A percentile compares a stretch with the other conserved stretches of the same genome.
Evolutionary conservation across 345 rosid species (phyloP).

Genomic region (Physaria fendleri): DNA sequence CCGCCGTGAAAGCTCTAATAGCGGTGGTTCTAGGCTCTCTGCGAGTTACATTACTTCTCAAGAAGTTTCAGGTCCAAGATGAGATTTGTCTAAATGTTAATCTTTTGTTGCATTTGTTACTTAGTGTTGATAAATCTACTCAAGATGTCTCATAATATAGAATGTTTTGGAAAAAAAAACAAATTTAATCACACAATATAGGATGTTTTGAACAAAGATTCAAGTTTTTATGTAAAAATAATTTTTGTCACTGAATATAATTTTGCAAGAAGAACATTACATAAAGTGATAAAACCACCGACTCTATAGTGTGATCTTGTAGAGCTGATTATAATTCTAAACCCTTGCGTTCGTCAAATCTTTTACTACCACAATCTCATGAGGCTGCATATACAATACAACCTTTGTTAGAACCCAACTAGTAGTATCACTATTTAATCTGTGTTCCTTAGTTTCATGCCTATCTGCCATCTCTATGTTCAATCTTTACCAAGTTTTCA

Average conservation of each 20-base stretch:
- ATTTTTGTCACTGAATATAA: too few species aligned
- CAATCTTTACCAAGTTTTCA: neutral
- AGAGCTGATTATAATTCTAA: constrained; percentile 4
- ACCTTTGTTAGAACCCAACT: constrained; percentile 13
- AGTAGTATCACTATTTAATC: neutral
- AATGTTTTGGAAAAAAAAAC: too few species aligned
- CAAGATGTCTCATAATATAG: too few species aligned
- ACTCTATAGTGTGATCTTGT: neutral
- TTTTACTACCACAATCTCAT: constrained; percentile 25
- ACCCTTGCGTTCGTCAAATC: constrained; percentile 29
- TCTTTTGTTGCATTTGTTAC: neutral
- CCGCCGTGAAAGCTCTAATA: constrained; percentile 31
- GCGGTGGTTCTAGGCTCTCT: constrained; percentile 32
- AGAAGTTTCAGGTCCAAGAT: constrained; percentile 87
- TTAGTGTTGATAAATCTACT: too few species aligned
- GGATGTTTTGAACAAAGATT: too few species aligned
- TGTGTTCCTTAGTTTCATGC: neutral
- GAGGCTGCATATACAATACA: constrained; percentile 23
- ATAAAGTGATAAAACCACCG: neutral
- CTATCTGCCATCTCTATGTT: neutral
- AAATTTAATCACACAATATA: too few species aligned
- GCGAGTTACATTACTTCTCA: constrained; percentile 71
- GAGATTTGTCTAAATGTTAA: neutral
- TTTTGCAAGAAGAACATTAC: constrained; percentile 3
- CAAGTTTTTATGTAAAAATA: too few species aligned